Percentiles rank a stretch among this genome's conserved stretches.
Evolutionary conservation across 1,284 basidiomycete genomes (phyloP).

Genomic region (Leucoagaricus sp.): DNA sequence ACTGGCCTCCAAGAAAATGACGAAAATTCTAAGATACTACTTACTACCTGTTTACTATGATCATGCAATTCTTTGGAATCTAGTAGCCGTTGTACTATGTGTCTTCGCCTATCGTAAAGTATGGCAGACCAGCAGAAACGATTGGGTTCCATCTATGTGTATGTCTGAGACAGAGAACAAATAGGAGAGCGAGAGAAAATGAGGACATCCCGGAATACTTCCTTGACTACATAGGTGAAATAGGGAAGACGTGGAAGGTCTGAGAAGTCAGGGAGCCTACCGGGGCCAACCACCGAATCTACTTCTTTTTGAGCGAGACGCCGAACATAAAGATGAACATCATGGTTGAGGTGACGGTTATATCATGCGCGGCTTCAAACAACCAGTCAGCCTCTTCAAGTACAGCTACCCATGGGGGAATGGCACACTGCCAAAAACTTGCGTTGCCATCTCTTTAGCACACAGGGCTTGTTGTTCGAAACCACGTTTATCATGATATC

Average conservation of each 20-base stretch:
- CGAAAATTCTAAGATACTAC: background rate
- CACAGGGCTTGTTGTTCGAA: too few relatives aligned
- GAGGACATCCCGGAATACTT: conserved; percentile 12
- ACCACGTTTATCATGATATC: too few relatives aligned
- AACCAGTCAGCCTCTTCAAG: background rate
- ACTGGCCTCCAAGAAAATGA: too few relatives aligned
- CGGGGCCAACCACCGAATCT: conserved; percentile 15
- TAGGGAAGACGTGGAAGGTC: conserved; percentile 17
- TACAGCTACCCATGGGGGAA: background rate
- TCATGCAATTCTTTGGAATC: conserved; percentile 7
- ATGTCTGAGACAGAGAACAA: background rate
- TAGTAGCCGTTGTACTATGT: conserved; percentile 11
- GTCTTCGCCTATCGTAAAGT: background rate
- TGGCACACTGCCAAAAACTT: background rate
- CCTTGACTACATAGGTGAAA: conserved; percentile 16
- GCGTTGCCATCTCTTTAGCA: too few relatives aligned
- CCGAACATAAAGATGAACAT: conserved; percentile 16
- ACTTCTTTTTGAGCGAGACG: conserved; percentile 17
- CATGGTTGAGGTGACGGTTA: background rate
- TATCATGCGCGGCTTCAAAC: conserved; percentile 2
- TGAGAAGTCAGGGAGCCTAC: conserved; percentile 15
- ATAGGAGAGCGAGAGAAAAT: background rate
- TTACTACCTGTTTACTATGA: conserved; percentile 13
- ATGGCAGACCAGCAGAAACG: background rate
- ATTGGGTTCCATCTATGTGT: background rate